Base-by-base conservation (phyloP, 1,284 basidiomycete species). In the Ustilago hordei region DNA sequence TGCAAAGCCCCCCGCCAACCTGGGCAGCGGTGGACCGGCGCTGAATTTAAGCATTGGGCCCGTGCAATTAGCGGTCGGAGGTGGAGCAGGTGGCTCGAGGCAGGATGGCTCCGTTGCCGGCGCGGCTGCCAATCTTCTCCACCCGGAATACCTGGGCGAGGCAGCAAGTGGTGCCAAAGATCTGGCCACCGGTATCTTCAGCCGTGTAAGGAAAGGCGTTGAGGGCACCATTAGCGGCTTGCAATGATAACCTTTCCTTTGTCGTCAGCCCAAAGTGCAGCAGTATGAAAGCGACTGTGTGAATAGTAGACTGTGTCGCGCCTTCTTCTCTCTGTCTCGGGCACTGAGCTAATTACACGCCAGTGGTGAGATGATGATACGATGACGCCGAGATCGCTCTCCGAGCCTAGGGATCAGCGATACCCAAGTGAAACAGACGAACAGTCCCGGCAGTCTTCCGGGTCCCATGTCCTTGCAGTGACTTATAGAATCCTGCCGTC, bases 11-110 rank as follows among this genome's bases (percentile, higher is more conserved):
- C 78, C 80, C 6, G 52, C 70, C n/a, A 69, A 77, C 31, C 58
- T 74, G 7, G 66, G 64, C 15, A 39, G 63, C 32, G 66, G 50
- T 11, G 79, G 75, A 0, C 65, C 71, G 31, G 64, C 76, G 23
- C 67, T 82, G 3, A 81, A 84, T 34, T 67, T 85, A 4, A 68
- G 70, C 45, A 79, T 83, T n/a, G 82, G 80, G 1, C 81, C 82
- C 0, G 74, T 84, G 13, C 79, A 83, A 45, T 63, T 83, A 13
- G 70, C 71, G 23, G 79, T 80, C 15, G 19, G 43, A 19, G 65
- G 75, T 34, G 68, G 64, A 5, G 17, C 55, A 53, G 63, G 62
- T 28, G 69, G 62, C 2, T 56, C 60, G 1, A 61, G 65, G 50
- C 62, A 67, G 9, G 65, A 62, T 12, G 64, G 62, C 3, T 57